These are phyloP conservation scores for Asterophora parasitica DNA, from an alignment of 768 basidiomycete species.

Conservation along the genomic window DNA sequence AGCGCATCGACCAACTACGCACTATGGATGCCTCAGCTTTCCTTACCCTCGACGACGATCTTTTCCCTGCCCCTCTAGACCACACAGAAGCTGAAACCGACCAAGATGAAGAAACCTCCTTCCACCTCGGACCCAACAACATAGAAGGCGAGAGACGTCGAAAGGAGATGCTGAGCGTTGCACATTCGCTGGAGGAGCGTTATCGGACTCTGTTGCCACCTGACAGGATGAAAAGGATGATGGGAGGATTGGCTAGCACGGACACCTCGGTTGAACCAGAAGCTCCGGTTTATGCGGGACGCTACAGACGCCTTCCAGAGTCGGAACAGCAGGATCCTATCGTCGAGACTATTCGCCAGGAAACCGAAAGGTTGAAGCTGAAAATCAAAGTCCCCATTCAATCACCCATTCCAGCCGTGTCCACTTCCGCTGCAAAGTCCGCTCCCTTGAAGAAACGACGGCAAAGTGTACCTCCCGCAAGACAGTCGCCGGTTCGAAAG, in stretches of 20 bases:
- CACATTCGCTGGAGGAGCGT: constrained; percentile 61
- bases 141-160: constrained; percentile 72
- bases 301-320: constrained; percentile 25
- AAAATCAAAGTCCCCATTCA: constrained; percentile 29
- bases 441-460: constrained; percentile 22
- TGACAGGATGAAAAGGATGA: constrained; percentile 39
- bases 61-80: constrained; percentile 42
- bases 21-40: constrained; percentile 71
- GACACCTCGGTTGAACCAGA: constrained; percentile 23
- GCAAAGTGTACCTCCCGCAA: constrained; percentile 16
- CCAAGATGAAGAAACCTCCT: constrained; percentile 25
- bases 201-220: constrained; percentile 73
- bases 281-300: constrained; percentile 13
- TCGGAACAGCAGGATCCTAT: constrained; percentile 22
- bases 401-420: constrained; percentile 14
- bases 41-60: constrained; percentile 52
- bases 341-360: constrained; percentile 21
- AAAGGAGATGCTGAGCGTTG: constrained; percentile 69
- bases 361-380: constrained; percentile 32
- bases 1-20: constrained; percentile 79
- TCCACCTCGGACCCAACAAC: constrained; percentile 28
- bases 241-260: constrained; percentile 16
- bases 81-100: constrained; percentile 21
- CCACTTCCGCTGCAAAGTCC: constrained; percentile 21
- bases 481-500: constrained; percentile 11